Conservation (phyloP, 2,329 filamentous ascomycete genomes). For the Fusarium metavorans region DNA sequence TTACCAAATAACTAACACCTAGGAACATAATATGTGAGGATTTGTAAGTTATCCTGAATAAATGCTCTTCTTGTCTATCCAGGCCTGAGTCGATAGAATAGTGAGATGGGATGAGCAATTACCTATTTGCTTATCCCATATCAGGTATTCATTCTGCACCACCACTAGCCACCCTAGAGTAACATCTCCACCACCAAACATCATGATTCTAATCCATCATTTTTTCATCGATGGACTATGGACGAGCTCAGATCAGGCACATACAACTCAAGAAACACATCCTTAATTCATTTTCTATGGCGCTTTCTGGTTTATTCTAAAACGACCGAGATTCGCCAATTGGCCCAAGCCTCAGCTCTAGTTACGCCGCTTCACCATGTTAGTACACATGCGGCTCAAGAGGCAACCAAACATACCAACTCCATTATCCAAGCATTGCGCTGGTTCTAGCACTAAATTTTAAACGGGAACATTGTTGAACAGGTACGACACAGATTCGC, state of each 20-base stretch:
- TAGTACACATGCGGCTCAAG: conserved; percentile 17
- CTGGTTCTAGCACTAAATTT: conserved; percentile 19
- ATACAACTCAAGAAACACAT: not conserved
- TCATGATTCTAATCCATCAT: not conserved
- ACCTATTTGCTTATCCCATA: too few relatives aligned
- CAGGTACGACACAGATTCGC: conserved; percentile 72
- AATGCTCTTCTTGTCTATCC: not conserved
- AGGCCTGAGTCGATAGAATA: too few relatives aligned
- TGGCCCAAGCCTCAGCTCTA: conserved; percentile 37
- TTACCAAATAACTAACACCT: too few relatives aligned
- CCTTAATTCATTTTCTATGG: conserved; percentile 21
- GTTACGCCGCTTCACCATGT: conserved; percentile 35
- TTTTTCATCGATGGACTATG: not conserved
- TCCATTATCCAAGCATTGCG: conserved; percentile 37
- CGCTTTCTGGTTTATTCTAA: conserved; percentile 35
- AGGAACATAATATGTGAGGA: not conserved
- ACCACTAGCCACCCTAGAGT: not conserved
- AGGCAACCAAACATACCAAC: conserved; percentile 36
- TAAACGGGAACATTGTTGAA: conserved; percentile 74
- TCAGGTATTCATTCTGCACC: not conserved
- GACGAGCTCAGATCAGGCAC: not conserved
- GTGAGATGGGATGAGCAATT: not conserved
- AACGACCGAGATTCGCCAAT: conserved; percentile 21
- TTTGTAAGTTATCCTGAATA: not conserved
- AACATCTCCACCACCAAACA: not conserved